Evolutionary conservation across 495 filamentous ascomycete species (phyloP).

Genomic region (Annulohypoxylon maeteangense): DNA sequence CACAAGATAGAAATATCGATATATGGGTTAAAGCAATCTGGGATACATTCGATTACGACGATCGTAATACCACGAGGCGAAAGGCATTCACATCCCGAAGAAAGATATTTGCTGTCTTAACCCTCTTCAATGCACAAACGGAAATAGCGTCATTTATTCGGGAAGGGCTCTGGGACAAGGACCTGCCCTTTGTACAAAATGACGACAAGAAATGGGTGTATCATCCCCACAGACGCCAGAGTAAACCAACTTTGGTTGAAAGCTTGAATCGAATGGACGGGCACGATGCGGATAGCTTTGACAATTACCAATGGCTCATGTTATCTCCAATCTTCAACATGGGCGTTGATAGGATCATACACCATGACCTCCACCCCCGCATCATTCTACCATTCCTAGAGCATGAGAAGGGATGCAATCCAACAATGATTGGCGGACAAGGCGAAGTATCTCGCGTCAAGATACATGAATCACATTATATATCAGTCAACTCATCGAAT

Average conservation of each 20-base stretch:
- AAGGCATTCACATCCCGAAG: conserved; percentile 6
- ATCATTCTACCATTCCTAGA: conserved; percentile 4
- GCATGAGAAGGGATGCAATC: background rate
- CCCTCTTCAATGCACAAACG: background rate
- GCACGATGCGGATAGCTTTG: conserved; percentile 17
- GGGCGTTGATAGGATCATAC: background rate
- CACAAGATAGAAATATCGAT: background rate
- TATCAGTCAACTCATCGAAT: background rate
- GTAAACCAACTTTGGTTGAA: background rate
- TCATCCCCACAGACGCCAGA: background rate
- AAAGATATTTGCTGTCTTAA: conserved; percentile 8
- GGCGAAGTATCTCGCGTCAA: background rate
- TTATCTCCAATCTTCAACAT: conserved; percentile 35
- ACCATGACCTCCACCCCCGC: background rate
- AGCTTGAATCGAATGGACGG: background rate
- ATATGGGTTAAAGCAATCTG: background rate
- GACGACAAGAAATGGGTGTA: background rate
- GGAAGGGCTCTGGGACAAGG: conserved; percentile 15
- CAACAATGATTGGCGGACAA: background rate
- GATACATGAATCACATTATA: background rate
- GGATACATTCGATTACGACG: background rate
- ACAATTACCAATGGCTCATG: conserved; percentile 31
- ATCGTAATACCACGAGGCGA: background rate
- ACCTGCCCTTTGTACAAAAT: conserved; percentile 5
- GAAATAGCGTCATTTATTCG: conserved; percentile 13